Base-by-base conservation (phyloP, 1,284 basidiomycete genomes). In the Malassezia equina region DNA sequence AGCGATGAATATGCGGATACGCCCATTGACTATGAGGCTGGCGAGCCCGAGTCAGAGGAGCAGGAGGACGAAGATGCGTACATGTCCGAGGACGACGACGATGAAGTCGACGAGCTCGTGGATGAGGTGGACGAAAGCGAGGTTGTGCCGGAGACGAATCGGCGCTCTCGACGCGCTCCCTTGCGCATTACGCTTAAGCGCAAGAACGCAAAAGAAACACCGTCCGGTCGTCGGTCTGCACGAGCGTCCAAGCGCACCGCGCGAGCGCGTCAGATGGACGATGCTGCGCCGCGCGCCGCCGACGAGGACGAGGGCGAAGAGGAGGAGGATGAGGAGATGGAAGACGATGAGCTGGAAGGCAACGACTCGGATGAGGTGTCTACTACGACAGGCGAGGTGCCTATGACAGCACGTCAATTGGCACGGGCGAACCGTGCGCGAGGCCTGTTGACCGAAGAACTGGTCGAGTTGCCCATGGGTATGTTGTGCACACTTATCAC, bases 371-470 rank as follows among this genome's bases (percentile, higher is more conserved):
- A 54, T 4, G 40, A 45, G 9, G 55, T 42, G 17, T 41, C 43
- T 5, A 48, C 43, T 34, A 47, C 39, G 15, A 47, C 42, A 25
- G 60, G 63, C 11, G 62, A 75, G 11, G 55, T 59, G 24, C 65
- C 63, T 27, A 69, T 68, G 52, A 74, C 71, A 7, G 69, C 69
- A 3, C 58, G 71, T 7, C 69, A 74, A 47, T 52, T 69, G 6
- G 70, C 69, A 21, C 55, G 65, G 17, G 59, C 60, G 43, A 51
- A 57, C 31, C 52, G 61, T 23, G 51, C 46, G 44, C 47, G 49
- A 9, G 63, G 61, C 0, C 54, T 62, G 7, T 58, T 61, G 41
- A 59, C 47, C 7, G 44, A 52, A 28, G 60, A 60, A 12, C 65
- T 65, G 25, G 36, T 65, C 39, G 70, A 71, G 40, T 51, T 71